Evolutionary conservation across 192 early-diverging fungal species (phyloP).

Genomic region (Backusella westeae): DNA sequence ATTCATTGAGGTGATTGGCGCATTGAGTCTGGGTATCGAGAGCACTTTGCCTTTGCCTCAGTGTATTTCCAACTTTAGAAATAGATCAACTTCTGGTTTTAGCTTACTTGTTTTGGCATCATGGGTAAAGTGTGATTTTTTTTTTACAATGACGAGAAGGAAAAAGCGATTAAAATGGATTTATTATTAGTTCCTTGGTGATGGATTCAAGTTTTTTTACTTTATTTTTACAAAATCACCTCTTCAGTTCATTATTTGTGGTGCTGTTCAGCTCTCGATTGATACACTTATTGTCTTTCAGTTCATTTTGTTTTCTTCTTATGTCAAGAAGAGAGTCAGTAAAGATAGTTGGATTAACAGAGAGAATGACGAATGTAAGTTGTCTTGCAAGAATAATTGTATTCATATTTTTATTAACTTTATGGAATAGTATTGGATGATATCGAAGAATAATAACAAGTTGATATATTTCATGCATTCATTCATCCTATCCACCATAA

Average conservation of each 20-base stretch:
- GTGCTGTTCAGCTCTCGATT: conserved; percentile 53
- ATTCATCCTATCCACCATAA: background rate
- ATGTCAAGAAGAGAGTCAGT: conserved; percentile 13
- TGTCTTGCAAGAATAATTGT: background rate
- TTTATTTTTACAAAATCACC: conserved; percentile 48
- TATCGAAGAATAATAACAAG: background rate
- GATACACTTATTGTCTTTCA: conserved; percentile 49
- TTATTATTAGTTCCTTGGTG: conserved; percentile 47
- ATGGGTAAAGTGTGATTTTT: conserved; percentile 22
- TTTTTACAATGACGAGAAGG: background rate
- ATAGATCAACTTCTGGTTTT: conserved; percentile 50
- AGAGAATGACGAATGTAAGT: conserved; percentile 1
- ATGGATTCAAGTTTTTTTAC: conserved; percentile 58
- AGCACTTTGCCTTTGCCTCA: conserved; percentile 60
- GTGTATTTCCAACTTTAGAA: conserved; percentile 43
- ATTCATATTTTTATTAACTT: background rate
- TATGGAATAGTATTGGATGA: background rate
- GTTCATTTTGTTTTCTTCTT: conserved; percentile 43
- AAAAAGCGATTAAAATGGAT: background rate
- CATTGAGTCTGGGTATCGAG: conserved; percentile 49
- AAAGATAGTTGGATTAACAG: background rate
- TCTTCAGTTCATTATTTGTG: conserved; percentile 55
- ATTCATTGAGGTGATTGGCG: conserved; percentile 41
- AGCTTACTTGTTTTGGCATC: conserved; percentile 31
- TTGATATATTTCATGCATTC: background rate